Percentiles rank a stretch among this genome's conserved stretches.
Conservation (phyloP, 2,329 filamentous ascomycete species). For the Leptographium wingfieldii region DNA sequence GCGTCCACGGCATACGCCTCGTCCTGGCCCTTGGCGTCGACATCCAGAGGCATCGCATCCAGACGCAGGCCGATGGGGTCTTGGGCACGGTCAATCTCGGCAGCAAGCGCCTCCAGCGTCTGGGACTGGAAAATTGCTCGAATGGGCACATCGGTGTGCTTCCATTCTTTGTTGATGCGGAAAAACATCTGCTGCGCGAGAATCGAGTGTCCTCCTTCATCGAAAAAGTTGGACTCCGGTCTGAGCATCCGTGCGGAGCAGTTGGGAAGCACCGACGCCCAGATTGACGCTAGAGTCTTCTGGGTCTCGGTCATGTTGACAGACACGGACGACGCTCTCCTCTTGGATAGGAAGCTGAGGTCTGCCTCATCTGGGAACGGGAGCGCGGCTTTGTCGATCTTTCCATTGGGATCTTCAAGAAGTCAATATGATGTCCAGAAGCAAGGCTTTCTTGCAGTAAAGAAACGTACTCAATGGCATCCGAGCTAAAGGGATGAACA, state of each 20-base stretch:
- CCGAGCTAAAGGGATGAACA: conserved; percentile 59
- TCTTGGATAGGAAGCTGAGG: conserved; percentile 15
- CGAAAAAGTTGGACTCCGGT: conserved; percentile 55
- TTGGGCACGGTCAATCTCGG: conserved; percentile 28
- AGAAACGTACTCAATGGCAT: conserved; percentile 16
- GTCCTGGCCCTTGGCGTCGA: conserved; percentile 7
- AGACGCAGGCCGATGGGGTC: conserved; percentile 11
- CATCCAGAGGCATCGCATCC: conserved; percentile 3
- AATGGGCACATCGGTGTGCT: conserved; percentile 47
- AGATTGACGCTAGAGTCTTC: conserved; percentile 54
- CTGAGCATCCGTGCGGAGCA: conserved; percentile 34
- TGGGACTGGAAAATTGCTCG: conserved; percentile 57
- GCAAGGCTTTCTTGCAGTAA: no score
- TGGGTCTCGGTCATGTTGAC: conserved; percentile 40
- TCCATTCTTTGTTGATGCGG: conserved; percentile 34
- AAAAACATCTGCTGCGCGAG: conserved; percentile 73
- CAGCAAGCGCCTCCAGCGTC: conserved; percentile 30
- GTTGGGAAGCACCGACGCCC: conserved; percentile 57
- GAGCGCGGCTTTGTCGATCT: conserved; percentile 66
- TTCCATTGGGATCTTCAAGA: conserved; percentile 55
- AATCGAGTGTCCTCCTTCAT: conserved; percentile 69
- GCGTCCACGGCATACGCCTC: conserved; percentile 7
- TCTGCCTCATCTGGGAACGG: conserved; percentile 66
- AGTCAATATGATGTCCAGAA: neutral
- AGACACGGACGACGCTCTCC: conserved; percentile 11